Evolutionary conservation across 768 basidiomycete species (phyloP).

Genomic region (Tricholoma bakamatsutake): DNA sequence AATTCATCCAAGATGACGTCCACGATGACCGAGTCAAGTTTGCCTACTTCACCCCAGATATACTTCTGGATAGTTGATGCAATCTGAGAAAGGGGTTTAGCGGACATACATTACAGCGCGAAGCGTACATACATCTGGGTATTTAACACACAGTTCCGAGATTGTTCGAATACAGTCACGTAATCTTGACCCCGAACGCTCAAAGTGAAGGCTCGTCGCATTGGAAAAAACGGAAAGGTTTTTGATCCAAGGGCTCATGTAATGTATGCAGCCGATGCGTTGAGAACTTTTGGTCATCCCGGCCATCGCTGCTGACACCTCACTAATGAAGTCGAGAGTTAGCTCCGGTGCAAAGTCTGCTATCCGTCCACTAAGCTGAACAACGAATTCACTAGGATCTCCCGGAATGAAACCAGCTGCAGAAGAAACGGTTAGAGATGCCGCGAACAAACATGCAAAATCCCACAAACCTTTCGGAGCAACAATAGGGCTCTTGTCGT

Average conservation of each 20-base stretch:
- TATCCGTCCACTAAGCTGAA: constrained; percentile 63
- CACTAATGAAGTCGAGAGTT: constrained; percentile 85
- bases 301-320: constrained; percentile 67
- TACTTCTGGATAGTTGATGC: constrained; percentile 60
- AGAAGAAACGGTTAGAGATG: not conserved
- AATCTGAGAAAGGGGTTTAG: constrained; percentile 37
- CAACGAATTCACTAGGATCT: constrained; percentile 55
- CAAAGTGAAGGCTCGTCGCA: constrained; percentile 61
- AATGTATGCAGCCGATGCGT: constrained; percentile 70
- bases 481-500: constrained; percentile 65
- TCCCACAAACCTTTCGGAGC: constrained; percentile 55
- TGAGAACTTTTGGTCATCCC: constrained; percentile 44
- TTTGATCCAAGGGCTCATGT: constrained; percentile 85
- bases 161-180: constrained; percentile 79
- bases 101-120: not conserved
- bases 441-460: not conserved
- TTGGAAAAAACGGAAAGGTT: constrained; percentile 71
- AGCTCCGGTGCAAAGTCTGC: constrained; percentile 73
- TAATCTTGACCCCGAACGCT: constrained; percentile 66
- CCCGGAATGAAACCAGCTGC: constrained; percentile 69
- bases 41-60: constrained; percentile 74
- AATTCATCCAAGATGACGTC: constrained; percentile 79
- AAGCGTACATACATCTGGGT: constrained; percentile 52
- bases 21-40: constrained; percentile 57
- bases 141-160: constrained; percentile 66